Base-by-base conservation (phyloP, 306 rosid genomes). In the Trifolium repens region DNA sequence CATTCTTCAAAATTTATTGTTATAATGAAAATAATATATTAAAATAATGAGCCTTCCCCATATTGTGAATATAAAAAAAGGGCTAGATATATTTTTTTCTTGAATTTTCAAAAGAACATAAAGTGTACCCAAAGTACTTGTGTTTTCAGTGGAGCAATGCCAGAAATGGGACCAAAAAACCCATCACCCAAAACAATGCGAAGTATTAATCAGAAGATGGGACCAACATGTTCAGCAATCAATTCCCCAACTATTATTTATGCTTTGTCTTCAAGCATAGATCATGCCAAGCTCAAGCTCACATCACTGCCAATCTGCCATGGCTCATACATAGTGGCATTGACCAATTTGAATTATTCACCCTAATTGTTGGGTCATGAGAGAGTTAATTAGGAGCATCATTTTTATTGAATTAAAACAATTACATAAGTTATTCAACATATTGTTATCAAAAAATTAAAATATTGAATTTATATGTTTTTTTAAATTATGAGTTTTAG, bases 241-340 rank as follows among this genome's bases (percentile, higher is more conserved):
- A 69, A 77, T 69, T 58, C 19, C 46, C 4, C 46, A 61, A 61
- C 77, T 61, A 49, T 49, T 47, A 70, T 39, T 7, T 39, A 39
- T 70, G 71, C 82, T 70, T 70, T 78, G 71, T 78, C 71, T 61
- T 49, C 47, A 78, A 78, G 77, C 82, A 47, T 69, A 39, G 57
- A 60, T 39, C 76, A 70, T 70, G 81, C 71, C 72, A 59, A 77
- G 42, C 61, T 64, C 72, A 59, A 77, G 42, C 61, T 64, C 7
- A 39, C 43, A 22, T 55, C 46, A 7, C 68, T 40, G 59, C 6
- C 50, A 67, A 11, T 43, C 55, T 67, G 72, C 57, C 40, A 67
- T 46, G 52, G 39, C 47, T 44, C 3, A 44, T 14, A 24, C 7
- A 67, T 26, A 44, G 14, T 44, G 72, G 57, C 57, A 67, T 67